Conservation (phyloP, 1,139 yeast species). For the Yamadazyma siamensis region DNA sequence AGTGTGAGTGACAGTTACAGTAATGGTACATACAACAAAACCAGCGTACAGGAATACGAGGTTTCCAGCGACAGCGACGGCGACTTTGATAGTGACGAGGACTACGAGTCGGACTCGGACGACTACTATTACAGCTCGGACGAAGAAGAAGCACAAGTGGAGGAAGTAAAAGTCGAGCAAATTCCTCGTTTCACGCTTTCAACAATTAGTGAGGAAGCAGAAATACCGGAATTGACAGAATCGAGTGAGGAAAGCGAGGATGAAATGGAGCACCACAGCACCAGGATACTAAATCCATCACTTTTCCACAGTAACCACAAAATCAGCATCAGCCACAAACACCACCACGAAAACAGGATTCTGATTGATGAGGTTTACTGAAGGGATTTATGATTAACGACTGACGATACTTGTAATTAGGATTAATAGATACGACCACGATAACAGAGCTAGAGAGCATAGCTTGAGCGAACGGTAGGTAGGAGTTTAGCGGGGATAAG, state of each 20-base stretch:
- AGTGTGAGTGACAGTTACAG: no score
- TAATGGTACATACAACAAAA: no score
- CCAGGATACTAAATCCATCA: slow-evolving; percentile 1
- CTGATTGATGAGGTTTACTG: slow-evolving; percentile 21
- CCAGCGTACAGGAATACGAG: slow-evolving; percentile 35
- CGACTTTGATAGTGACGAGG: slow-evolving; percentile 15
- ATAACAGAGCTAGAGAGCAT: no score
- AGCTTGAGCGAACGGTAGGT: no score
- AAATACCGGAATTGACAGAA: slow-evolving; percentile 28
- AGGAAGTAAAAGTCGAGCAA: slow-evolving; percentile 12
- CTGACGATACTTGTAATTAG: slow-evolving; percentile 3
- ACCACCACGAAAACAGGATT: slow-evolving; percentile 20
- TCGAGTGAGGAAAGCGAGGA: slow-evolving; percentile 12
- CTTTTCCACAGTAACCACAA: slow-evolving; percentile 2
- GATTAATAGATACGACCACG: slow-evolving; percentile 1
- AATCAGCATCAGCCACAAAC: no score
- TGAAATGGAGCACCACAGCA: slow-evolving; percentile 4
- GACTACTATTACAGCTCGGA: slow-evolving; percentile 31
- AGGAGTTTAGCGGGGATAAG: no score
- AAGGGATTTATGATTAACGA: slow-evolving; percentile 8
- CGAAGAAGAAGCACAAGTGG: slow-evolving; percentile 19
- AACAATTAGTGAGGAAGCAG: slow-evolving; percentile 11
- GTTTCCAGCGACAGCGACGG: slow-evolving; percentile 22
- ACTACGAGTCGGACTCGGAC: slow-evolving; percentile 22
- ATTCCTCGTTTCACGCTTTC: slow-evolving; percentile 7